These are phyloP conservation scores for Paradendryphiella salina DNA, from an alignment of 2,329 filamentous ascomycete species.

Conservation along the genomic window DNA sequence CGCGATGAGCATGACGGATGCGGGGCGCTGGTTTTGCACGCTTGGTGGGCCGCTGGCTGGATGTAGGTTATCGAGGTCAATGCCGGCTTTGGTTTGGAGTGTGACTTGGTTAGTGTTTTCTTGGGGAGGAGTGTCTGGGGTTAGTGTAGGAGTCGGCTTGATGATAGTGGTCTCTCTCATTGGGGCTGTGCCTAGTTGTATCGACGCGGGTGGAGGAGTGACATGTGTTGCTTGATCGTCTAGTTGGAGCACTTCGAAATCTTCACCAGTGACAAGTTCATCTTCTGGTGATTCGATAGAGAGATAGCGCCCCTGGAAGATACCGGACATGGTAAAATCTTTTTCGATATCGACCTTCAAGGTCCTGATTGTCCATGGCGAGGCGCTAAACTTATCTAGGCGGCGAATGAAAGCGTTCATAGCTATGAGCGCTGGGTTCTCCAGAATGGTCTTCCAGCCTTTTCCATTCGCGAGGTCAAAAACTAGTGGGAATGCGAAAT, in stretches of 20 bases:
- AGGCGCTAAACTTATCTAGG: conserved; percentile 49
- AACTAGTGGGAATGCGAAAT: conserved; percentile 53
- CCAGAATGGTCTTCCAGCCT: conserved; percentile 44
- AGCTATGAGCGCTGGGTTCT: conserved; percentile 48
- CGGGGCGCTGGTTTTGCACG: conserved; percentile 27
- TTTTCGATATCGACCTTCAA: conserved; percentile 48
- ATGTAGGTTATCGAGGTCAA: conserved; percentile 42
- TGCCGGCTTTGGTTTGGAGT: conserved; percentile 59
- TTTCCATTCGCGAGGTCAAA: conserved; percentile 47
- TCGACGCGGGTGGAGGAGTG: conserved; percentile 29
- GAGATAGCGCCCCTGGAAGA: conserved; percentile 53
- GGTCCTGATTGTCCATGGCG: conserved; percentile 46
- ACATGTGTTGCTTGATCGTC: conserved; percentile 21
- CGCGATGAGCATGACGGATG: conserved; percentile 53
- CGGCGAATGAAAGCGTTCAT: conserved; percentile 51
- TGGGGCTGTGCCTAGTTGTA: not conserved
- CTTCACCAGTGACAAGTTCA: conserved; percentile 42
- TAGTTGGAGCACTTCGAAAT: conserved; percentile 47
- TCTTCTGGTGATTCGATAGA: conserved; percentile 50
- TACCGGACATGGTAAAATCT: conserved; percentile 50
- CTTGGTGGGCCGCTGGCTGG: conserved; percentile 23
- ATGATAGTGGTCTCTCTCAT: not conserved
- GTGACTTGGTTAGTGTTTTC: conserved; percentile 27
- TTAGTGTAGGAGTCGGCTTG: not conserved
- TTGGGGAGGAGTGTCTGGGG: not conserved